Evolutionary conservation across 257 asterid species (phyloP).

Genomic region (Lantana camara): DNA sequence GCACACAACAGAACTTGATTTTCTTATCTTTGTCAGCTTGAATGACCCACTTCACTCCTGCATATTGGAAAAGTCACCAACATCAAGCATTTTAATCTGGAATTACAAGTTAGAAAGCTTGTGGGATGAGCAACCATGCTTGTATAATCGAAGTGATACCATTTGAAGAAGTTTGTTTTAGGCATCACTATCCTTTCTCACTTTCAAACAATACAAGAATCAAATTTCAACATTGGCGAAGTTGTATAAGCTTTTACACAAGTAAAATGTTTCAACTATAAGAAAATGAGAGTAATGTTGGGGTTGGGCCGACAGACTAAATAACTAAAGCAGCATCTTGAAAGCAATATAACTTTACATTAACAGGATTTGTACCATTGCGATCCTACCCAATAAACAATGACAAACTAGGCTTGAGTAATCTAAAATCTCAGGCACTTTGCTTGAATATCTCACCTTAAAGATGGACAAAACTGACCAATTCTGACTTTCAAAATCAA

Average conservation of each 20-base stretch:
- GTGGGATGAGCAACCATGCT: neutral
- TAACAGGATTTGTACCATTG: too few relatives aligned
- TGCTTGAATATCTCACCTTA: neutral
- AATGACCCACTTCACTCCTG: conserved; percentile 90
- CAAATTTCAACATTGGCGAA: neutral
- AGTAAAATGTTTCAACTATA: neutral
- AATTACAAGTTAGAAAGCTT: neutral
- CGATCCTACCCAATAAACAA: too few relatives aligned
- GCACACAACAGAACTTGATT: conserved; percentile 90
- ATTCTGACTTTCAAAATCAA: neutral
- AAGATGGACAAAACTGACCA: neutral
- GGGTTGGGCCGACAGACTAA: too few relatives aligned
- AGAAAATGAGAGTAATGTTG: too few relatives aligned
- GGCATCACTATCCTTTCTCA: too few relatives aligned
- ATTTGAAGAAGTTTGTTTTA: too few relatives aligned
- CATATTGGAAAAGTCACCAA: conserved; percentile 18
- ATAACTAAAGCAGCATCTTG: too few relatives aligned
- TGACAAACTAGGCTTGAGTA: too few relatives aligned
- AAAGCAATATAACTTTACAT: too few relatives aligned
- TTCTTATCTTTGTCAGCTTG: conserved; percentile 67
- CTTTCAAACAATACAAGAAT: neutral
- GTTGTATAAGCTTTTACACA: neutral
- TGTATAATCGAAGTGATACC: neutral
- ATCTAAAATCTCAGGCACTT: neutral
- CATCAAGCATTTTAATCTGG: neutral